Evolutionary conservation across 2,329 filamentous ascomycete genomes (phyloP).

Genomic region (Pleoardoris graminearum): DNA sequence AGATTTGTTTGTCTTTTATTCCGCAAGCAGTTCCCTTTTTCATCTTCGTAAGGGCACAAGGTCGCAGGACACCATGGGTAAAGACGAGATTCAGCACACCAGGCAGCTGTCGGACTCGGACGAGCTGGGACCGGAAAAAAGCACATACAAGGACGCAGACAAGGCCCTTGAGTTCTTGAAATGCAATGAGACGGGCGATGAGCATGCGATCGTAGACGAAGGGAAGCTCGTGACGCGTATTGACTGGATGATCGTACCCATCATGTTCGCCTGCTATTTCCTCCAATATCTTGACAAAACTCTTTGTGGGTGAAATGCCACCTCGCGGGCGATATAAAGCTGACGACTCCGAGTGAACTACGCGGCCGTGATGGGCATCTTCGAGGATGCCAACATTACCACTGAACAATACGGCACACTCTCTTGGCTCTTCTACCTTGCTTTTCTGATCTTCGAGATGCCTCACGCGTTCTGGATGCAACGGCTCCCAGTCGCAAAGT

Average conservation of each 20-base stretch:
- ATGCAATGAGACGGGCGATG: slow-evolving; percentile 15
- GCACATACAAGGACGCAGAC: slow-evolving; percentile 16
- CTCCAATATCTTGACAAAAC: slow-evolving; percentile 29
- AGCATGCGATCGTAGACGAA: slow-evolving; percentile 16
- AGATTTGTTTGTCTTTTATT: not conserved
- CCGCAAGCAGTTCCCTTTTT: not conserved
- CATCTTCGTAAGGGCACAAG: too few species aligned
- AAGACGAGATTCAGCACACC: slow-evolving; percentile 12
- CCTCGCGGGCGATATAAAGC: not conserved
- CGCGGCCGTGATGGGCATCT: slow-evolving; percentile 67
- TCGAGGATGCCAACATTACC: slow-evolving; percentile 60
- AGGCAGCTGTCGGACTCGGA: slow-evolving; percentile 4
- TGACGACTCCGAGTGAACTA: slow-evolving; percentile 15
- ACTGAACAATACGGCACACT: slow-evolving; percentile 63
- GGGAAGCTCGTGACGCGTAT: slow-evolving; percentile 20
- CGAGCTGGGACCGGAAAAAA: slow-evolving; percentile 12
- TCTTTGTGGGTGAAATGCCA: slow-evolving; percentile 12
- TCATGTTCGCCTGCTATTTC: slow-evolving; percentile 29
- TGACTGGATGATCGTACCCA: slow-evolving; percentile 27
- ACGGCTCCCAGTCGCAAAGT: slow-evolving; percentile 27
- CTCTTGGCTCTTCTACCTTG: slow-evolving; percentile 53
- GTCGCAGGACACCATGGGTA: slow-evolving; percentile 8
- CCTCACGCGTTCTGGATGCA: slow-evolving; percentile 31
- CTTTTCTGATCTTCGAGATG: slow-evolving; percentile 26
- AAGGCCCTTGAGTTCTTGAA: slow-evolving; percentile 23